Conservation (phyloP, 371 early-diverging fungal species). For the Mucor saturninus region DNA sequence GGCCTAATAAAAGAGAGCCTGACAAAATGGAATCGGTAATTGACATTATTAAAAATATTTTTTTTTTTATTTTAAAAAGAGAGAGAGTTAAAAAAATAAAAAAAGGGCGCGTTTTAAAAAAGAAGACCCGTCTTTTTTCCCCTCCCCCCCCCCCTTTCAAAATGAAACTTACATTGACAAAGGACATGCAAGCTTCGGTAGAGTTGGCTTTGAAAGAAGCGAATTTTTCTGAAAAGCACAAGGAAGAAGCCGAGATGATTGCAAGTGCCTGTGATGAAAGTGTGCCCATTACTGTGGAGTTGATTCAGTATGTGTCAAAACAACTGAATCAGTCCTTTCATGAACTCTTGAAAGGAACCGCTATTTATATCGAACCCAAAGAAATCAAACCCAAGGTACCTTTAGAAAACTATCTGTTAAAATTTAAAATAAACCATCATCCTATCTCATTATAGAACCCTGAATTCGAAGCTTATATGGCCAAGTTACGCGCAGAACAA, state of each 20-base stretch:
- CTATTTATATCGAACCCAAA: slow-evolving; percentile 38
- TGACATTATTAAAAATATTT: neutral
- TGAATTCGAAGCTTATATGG: slow-evolving; percentile 37
- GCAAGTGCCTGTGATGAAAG: slow-evolving; percentile 11
- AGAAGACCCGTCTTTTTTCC: neutral
- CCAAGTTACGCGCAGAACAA: slow-evolving; percentile 37
- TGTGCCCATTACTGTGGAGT: slow-evolving; percentile 29
- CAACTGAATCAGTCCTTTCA: slow-evolving; percentile 31
- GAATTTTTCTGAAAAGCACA: slow-evolving; percentile 13
- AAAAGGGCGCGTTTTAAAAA: neutral
- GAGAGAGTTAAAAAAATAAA: neutral
- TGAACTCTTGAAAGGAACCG: slow-evolving; percentile 38
- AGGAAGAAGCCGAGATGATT: slow-evolving; percentile 33
- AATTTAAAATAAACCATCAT: neutral
- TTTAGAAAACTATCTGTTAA: neutral
- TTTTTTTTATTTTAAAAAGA: neutral
- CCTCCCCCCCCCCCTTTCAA: neutral
- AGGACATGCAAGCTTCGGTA: slow-evolving; percentile 27
- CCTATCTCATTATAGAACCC: slow-evolving; percentile 24
- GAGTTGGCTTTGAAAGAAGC: slow-evolving; percentile 16
- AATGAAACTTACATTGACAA: slow-evolving; percentile 40
- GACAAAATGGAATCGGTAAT: slow-evolving; percentile 6
- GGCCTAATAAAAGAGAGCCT: slow-evolving; percentile 10
- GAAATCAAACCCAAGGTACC: slow-evolving; percentile 25
- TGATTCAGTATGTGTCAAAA: slow-evolving; percentile 26